Evolutionary conservation across 768 basidiomycete species (phyloP), one percentile per base, ranked within the genome.

Genomic region (Phlegmacium glaucopus): DNA sequence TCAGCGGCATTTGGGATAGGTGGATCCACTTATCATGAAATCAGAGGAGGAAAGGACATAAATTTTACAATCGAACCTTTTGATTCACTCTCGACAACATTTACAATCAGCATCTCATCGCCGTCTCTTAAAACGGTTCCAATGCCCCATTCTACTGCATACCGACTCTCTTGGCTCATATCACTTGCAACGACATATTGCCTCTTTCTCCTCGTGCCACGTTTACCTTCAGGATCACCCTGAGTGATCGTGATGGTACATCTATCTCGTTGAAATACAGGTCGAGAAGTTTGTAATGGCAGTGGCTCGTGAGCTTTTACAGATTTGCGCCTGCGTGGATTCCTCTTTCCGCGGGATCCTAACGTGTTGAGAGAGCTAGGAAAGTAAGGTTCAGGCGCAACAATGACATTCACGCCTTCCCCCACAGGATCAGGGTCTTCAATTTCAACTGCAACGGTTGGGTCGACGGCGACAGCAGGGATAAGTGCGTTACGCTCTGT

Each of bases 141-240:
- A 45, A 98, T 94, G 9, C 90, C 92, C 96, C 95, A 99, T 65
- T 98, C 94, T 6, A 98, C 82, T 1, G 96, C 96, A 65, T 94
- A 99, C 28, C 87, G 76, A 65, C 84, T 87, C 69, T 99, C 95
- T 55, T 96, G 91, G 50, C 89, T 92, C 57, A 98, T 63, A 76
- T 99, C 96, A 60, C 93, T 96, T 5, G 94, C 89, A 16, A 98
- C 86, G 9, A 96, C 74, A 65, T 97, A 99, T 50, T 79, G 77
- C 54, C 80, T 74, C 53, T 79, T 75, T 61, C 79, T 79, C 6
- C 81, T 73, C 15, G 65, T 72, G 37, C 72, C 72, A 37, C 78
- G 69, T 47, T 79, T 79, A 0, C 69, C 71, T 0, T 64, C 78
- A 1, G 93, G 91, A 48, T 90, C 78, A 4, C 94, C 96, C 56